These are phyloP conservation scores for Trametes coccinea DNA, from an alignment of 768 basidiomycete species.

Conservation along the genomic window DNA sequence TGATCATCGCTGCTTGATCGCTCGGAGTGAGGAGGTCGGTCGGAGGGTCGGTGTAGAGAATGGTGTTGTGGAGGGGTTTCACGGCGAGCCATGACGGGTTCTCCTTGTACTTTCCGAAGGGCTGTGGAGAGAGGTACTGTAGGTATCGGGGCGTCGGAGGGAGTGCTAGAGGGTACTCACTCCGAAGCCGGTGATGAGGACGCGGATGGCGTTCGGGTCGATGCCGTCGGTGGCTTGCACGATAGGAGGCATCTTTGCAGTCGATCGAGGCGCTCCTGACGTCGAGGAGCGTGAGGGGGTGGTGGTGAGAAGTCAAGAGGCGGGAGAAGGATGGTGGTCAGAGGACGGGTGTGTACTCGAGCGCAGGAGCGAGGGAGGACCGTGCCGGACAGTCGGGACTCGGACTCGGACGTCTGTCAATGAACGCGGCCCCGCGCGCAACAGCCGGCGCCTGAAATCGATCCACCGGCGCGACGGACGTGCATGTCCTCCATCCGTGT, in stretches of 20 bases:
- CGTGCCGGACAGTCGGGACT: neutral
- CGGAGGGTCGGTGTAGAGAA: conserved; percentile 41
- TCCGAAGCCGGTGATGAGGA: conserved; percentile 55
- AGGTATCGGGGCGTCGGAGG: neutral
- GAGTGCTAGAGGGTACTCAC: conserved; percentile 35
- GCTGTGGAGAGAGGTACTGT: conserved; percentile 17
- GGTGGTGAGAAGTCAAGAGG: neutral
- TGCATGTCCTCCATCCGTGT: neutral
- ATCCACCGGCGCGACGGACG: neutral
- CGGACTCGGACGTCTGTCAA: neutral
- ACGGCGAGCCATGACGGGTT: conserved; percentile 79
- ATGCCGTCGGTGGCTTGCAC: conserved; percentile 23
- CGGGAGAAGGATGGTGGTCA: neutral
- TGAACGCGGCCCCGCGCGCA: neutral
- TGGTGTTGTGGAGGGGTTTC: conserved; percentile 56
- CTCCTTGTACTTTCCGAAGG: conserved; percentile 25
- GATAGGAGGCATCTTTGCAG: conserved; percentile 35
- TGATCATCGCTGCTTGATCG: conserved; percentile 23
- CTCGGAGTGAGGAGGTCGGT: conserved; percentile 27
- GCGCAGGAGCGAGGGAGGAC: neutral
- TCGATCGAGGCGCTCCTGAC: neutral
- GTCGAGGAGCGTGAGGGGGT: neutral
- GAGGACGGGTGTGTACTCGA: neutral
- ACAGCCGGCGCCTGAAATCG: conserved; percentile 1
- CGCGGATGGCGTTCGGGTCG: conserved; percentile 41